phyloP scores from a whole-genome alignment of 768 basidiomycete genomes.

The Auriscalpium vulgare region DNA sequence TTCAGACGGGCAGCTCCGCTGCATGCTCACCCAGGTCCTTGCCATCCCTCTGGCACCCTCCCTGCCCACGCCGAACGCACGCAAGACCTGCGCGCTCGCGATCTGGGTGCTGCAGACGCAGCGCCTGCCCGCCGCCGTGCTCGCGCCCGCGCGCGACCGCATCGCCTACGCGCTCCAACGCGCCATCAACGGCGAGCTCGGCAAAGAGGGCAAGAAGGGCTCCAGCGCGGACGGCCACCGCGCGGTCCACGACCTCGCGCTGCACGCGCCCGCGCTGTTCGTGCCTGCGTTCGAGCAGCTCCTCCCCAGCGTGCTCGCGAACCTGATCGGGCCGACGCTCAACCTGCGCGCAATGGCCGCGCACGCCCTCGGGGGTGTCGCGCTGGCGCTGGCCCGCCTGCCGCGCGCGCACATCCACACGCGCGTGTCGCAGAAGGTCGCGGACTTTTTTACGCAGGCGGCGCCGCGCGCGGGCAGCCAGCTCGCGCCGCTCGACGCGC shows the following conservation, averaged over 20 bases:
- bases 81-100: slow-evolving; percentile 77
- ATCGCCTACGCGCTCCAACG: slow-evolving; percentile 67
- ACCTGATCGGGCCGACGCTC: slow-evolving; percentile 57
- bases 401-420: slow-evolving; percentile 42
- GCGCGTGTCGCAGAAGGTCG: slow-evolving; percentile 42
- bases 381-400: slow-evolving; percentile 41
- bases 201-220: slow-evolving; percentile 86
- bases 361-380: slow-evolving; percentile 67
- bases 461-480: too few relatives aligned
- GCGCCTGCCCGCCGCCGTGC: slow-evolving; percentile 53
- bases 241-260: slow-evolving; percentile 67
- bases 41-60: slow-evolving; percentile 63
- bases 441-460: slow-evolving; percentile 35
- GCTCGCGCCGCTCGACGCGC: slow-evolving; percentile 31
- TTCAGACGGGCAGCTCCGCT: slow-evolving; percentile 49
- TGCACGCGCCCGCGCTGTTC: slow-evolving; percentile 57
- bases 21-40: slow-evolving; percentile 54
- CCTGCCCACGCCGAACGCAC: slow-evolving; percentile 73
- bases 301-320: slow-evolving; percentile 53
- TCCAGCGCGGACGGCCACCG: slow-evolving; percentile 68
- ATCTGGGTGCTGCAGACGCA: slow-evolving; percentile 70
- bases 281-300: slow-evolving; percentile 56
- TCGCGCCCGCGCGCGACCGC: slow-evolving; percentile 54
- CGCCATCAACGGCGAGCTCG: slow-evolving; percentile 76
- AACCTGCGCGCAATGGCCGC: slow-evolving; percentile 65